Base-by-base conservation (phyloP, 148 eudicot species). In the Rhododendron kiyosumense region DNA sequence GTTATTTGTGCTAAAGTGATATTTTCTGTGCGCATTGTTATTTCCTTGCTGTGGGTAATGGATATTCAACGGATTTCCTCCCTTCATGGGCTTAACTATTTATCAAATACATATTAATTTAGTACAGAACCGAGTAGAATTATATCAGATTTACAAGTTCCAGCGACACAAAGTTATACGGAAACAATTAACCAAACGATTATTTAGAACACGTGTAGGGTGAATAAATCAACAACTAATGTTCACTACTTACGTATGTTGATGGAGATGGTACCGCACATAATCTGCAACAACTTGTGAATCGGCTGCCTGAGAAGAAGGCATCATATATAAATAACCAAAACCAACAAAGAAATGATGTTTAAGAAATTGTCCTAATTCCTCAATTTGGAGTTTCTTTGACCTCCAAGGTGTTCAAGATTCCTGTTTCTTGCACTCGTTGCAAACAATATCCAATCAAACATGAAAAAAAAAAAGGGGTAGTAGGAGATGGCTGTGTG, bases 241-340 rank as follows among this genome's bases (percentile, higher is more conserved):
- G 69, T 69, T 57, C 45, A 91, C 98, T 88, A 92, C 98, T 91
- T 91, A 97, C 98, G 96, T 97, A 92, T 95, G 99, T 85, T 97
- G 99, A 89, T 95, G 96, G 84, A 97, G 98, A 90, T 90, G 93
- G 89, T 95, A 91, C n/a, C 99, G 94, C 61, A 95, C 99, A 87
- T 95, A 97, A 85, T 97, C 99, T 41, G 99, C 94, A 59, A 95
- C 93, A 78, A 97, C 86, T 85, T 97, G 99, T 14, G 99, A 93
- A 88, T 97, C 99, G 81, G 98, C 99, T 73, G 99, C 99, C 99
- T 97, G 93, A 84, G 90, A 86, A 84, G 73, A 69, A 84, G 80
- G 57, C 38, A 51, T 34, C 61, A 48, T 54, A n/a, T 38, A 48
- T 45, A 13, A 20, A 83, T 2, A 76, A 22, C 8, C 17, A 51